Conservation (phyloP, 805 yeast species). For the Candida morakotiae region DNA sequence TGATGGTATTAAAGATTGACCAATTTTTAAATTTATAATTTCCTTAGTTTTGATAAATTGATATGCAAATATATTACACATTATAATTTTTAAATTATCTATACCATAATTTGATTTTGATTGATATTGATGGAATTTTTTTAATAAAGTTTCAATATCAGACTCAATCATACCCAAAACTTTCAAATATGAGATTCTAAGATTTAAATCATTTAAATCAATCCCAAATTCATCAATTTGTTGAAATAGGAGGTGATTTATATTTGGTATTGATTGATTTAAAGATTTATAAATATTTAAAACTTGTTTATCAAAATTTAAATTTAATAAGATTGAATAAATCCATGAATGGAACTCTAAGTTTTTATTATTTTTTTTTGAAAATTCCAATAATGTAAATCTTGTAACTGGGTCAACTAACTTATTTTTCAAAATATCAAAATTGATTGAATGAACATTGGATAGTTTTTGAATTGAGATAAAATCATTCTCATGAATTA, state of each 20-base stretch:
- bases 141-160: slow-evolving; percentile 27
- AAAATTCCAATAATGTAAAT: slow-evolving; percentile 11
- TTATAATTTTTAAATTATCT: slow-evolving; percentile 36
- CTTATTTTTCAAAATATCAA: background rate
- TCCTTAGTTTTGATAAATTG: slow-evolving; percentile 32
- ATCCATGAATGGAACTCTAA: slow-evolving; percentile 12
- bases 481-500: slow-evolving; percentile 2
- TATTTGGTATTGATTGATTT: background rate
- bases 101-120: slow-evolving; percentile 34
- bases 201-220: slow-evolving; percentile 24
- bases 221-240: background rate
- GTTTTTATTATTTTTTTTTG: too few relatives aligned
- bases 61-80: slow-evolving; percentile 38
- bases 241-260: background rate
- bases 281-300: background rate
- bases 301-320: background rate
- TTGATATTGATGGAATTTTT: slow-evolving; percentile 38
- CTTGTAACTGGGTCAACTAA: background rate
- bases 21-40: slow-evolving; percentile 28
- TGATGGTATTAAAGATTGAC: slow-evolving; percentile 32
- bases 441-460: background rate
- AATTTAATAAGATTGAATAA: slow-evolving; percentile 8
- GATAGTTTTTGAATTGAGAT: background rate
- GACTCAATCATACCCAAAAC: slow-evolving; percentile 26
- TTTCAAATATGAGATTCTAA: slow-evolving; percentile 31